phyloP scores from a whole-genome alignment of 2,329 filamentous ascomycete genomes.

The Paecilomyces niveus region DNA sequence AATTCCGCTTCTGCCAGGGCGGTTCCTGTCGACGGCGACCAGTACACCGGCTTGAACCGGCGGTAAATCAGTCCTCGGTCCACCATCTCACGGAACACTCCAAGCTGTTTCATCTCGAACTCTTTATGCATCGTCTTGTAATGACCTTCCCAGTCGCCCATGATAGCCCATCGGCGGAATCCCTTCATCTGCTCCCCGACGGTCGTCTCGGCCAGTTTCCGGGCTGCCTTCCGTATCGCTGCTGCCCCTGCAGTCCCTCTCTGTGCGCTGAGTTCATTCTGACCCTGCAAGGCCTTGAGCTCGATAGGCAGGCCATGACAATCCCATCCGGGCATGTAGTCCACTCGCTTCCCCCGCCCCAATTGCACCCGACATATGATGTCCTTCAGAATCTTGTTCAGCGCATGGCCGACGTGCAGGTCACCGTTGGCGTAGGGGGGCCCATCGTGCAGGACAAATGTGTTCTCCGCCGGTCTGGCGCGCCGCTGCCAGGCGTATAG shows the following conservation, averaged over 20 bases:
- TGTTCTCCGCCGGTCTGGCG: slow-evolving; percentile 44
- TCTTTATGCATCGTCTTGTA: slow-evolving; percentile 58
- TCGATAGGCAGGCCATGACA: slow-evolving; percentile 97
- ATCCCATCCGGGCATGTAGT: slow-evolving; percentile 92
- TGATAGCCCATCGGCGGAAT: slow-evolving; percentile 55
- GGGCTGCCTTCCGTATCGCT: slow-evolving; percentile 48
- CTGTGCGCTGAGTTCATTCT: slow-evolving; percentile 28
- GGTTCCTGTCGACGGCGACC: slow-evolving; percentile 59
- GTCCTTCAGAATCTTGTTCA: slow-evolving; percentile 97
- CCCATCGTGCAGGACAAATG: slow-evolving; percentile 86
- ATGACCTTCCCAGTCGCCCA: slow-evolving; percentile 58
- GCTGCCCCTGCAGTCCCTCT: slow-evolving; percentile 31
- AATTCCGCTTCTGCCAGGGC: slow-evolving; percentile 59
- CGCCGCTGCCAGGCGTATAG: slow-evolving; percentile 79
- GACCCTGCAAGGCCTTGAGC: slow-evolving; percentile 75
- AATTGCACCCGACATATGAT: slow-evolving; percentile 79
- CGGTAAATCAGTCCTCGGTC: slow-evolving; percentile 55
- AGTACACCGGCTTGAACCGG: slow-evolving; percentile 58
- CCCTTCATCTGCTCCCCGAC: slow-evolving; percentile 53
- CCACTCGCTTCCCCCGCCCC: slow-evolving; percentile 65
- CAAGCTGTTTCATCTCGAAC: slow-evolving; percentile 55
- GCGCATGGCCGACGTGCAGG: slow-evolving; percentile 84
- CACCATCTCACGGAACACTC: slow-evolving; percentile 56
- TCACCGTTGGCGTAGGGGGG: slow-evolving; percentile 93
- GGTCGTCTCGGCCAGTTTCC: slow-evolving; percentile 48